Percentiles rank a stretch among this genome's conserved stretches.
phyloP scores from a whole-genome alignment of 2,329 filamentous ascomycete genomes.

The Dactylellina haptotyla region DNA sequence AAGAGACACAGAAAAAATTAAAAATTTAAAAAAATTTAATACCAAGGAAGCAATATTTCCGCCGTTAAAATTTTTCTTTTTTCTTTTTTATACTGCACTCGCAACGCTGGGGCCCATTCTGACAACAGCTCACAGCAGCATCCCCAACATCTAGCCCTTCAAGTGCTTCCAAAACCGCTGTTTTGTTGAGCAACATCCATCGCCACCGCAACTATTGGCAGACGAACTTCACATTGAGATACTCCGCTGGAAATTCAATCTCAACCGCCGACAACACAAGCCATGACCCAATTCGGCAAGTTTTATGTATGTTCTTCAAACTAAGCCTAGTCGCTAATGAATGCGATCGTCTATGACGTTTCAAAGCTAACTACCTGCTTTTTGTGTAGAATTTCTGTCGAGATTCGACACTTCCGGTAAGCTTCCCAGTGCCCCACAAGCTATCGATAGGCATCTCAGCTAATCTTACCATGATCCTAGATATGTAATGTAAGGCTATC shows the following conservation, averaged over 20 bases:
- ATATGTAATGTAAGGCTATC: conserved; percentile 40
- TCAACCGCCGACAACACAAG: too few species aligned
- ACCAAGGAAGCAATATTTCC: too few species aligned
- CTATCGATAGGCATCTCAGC: background rate
- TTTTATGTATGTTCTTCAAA: conserved; percentile 65
- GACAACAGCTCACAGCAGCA: background rate
- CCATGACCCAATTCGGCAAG: conserved; percentile 67
- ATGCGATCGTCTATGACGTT: background rate
- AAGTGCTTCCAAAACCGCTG: too few species aligned
- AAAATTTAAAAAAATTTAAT: background rate
- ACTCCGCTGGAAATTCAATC: too few species aligned
- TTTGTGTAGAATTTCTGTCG: conserved; percentile 77
- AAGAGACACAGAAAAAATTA: background rate
- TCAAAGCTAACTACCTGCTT: conserved; percentile 14
- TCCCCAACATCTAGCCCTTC: background rate
- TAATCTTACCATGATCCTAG: conserved; percentile 1
- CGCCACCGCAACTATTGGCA: too few species aligned
- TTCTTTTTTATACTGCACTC: background rate
- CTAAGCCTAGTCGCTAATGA: background rate
- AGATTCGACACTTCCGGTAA: conserved; percentile 71
- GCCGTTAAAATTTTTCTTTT: too few species aligned
- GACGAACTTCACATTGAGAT: too few species aligned
- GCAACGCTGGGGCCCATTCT: background rate
- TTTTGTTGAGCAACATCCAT: too few species aligned
- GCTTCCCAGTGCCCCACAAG: background rate